Evolutionary conservation across 208 protist species (phyloP).

Genomic region (Leishmania mexicana): DNA sequence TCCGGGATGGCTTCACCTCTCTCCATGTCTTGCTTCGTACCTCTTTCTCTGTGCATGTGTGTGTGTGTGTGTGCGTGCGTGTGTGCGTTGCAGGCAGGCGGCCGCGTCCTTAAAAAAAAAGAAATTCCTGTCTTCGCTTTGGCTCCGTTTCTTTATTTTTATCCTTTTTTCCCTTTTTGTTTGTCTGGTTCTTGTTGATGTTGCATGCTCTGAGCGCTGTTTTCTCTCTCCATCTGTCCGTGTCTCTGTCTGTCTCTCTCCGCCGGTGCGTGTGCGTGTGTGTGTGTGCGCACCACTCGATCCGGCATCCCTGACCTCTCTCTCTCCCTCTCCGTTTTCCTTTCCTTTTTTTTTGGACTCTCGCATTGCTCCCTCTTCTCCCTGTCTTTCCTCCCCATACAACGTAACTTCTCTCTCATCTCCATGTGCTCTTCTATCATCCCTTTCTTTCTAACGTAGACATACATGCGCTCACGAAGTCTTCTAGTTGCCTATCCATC

Average conservation of each 20-base stretch:
- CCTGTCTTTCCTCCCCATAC: not conserved
- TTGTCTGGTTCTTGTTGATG: not conserved
- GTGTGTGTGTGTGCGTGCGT: not conserved
- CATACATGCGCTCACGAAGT: not conserved
- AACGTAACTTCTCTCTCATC: not conserved
- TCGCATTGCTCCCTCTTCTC: not conserved
- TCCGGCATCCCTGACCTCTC: not conserved
- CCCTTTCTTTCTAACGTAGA: not conserved
- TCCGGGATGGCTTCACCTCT: not conserved
- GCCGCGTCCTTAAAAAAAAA: conserved; percentile 5
- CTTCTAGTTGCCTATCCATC: not conserved
- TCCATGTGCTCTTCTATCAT: not conserved
- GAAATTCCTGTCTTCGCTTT: not conserved
- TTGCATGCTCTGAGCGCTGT: not conserved
- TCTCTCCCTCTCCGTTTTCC: not conserved
- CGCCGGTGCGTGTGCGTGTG: not conserved
- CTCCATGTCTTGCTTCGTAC: not conserved
- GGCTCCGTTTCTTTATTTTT: not conserved
- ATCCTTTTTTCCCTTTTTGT: not conserved
- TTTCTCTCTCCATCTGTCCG: not conserved
- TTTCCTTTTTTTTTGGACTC: not conserved
- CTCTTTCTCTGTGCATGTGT: not conserved
- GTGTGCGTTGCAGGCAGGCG: not conserved
- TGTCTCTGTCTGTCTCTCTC: not conserved
- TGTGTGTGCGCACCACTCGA: not conserved